Conservation (phyloP, 1,139 yeast genomes). For the Suhomyces maxii region DNA sequence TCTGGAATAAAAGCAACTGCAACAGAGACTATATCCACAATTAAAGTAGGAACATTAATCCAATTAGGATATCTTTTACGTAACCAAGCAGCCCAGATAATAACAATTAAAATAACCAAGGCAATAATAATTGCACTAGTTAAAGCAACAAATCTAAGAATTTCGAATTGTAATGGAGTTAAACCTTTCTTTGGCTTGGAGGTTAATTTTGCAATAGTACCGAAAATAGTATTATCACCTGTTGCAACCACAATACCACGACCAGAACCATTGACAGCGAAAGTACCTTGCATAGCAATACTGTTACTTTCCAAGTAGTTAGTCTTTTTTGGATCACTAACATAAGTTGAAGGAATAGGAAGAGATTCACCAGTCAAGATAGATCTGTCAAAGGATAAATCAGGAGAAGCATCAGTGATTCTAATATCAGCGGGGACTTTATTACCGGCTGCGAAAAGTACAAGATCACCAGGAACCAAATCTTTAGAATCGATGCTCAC, state of each 20-base stretch:
- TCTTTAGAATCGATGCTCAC: constrained; percentile 19
- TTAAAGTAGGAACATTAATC: constrained; percentile 34
- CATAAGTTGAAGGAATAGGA: constrained; percentile 24
- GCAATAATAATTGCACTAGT: constrained; percentile 22
- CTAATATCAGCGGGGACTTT: constrained; percentile 38
- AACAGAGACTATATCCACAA: constrained; percentile 34
- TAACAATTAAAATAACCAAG: constrained; percentile 25
- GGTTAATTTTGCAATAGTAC: constrained; percentile 34
- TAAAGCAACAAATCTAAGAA: constrained; percentile 29
- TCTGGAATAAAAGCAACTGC: constrained; percentile 39
- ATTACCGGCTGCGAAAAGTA: constrained; percentile 25
- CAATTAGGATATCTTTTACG: constrained; percentile 29
- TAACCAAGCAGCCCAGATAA: constrained; percentile 51
- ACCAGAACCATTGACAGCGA: constrained; percentile 32
- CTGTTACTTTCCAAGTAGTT: constrained; percentile 47
- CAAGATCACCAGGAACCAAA: constrained; percentile 35
- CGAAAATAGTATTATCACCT: constrained; percentile 35
- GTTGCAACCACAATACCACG: constrained; percentile 33
- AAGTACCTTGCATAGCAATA: constrained; percentile 49
- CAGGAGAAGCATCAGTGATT: constrained; percentile 26
- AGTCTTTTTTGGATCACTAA: constrained; percentile 23
- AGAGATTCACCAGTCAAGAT: constrained; percentile 39
- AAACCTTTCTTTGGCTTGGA: constrained; percentile 30
- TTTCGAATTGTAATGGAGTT: constrained; percentile 34
- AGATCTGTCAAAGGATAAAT: constrained; percentile 33